Conservation (phyloP, 139 green algal species). For the Asterochloris sp. region DNA sequence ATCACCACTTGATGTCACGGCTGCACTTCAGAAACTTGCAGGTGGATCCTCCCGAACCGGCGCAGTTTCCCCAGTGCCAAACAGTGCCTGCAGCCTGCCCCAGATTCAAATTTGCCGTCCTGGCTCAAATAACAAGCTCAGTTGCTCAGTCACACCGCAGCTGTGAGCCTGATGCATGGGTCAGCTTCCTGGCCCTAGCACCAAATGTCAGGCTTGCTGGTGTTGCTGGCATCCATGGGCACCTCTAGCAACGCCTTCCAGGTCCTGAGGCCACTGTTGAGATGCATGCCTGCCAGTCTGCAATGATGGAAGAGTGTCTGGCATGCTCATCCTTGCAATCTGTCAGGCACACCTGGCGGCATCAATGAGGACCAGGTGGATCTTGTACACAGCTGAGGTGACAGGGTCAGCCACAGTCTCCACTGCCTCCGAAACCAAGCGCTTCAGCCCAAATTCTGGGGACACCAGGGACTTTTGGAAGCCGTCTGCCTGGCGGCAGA, state of each 20-base stretch:
- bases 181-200: no score
- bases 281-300: neutral
- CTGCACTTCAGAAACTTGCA: neutral
- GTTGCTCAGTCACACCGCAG: no score
- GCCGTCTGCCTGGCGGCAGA: constrained; percentile 75
- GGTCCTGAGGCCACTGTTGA: no score
- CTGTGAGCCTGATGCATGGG: no score
- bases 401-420: constrained; percentile 64
- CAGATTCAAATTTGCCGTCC: no score
- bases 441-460: constrained; percentile 74
- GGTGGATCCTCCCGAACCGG: no score
- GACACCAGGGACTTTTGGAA: constrained; percentile 87
- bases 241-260: no score
- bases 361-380: constrained; percentile 62
- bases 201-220: no score
- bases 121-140: no score
- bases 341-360: constrained; percentile 34
- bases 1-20: neutral
- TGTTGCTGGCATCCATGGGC: no score
- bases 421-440: constrained; percentile 61
- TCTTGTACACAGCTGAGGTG: constrained; percentile 53
- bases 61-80: no score
- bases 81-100: no score
- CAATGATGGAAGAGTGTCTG: neutral
- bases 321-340: neutral